phyloP scores from a whole-genome alignment of 1,284 basidiomycete genomes.

The Ceratobasidium sp. region DNA sequence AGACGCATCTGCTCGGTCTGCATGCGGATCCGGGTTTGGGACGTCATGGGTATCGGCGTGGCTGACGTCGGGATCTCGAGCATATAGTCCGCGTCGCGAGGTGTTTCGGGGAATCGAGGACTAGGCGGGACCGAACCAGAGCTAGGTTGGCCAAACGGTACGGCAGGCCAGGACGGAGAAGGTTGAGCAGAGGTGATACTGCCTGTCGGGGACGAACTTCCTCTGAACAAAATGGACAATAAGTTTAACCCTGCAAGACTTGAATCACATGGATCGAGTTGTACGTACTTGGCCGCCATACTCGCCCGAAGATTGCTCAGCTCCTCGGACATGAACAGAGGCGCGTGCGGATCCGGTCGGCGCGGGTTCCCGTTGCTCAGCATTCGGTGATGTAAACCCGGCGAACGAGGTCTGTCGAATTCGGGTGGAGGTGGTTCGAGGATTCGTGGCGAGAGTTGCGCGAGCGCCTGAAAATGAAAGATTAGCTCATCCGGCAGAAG shows the following conservation, averaged over 20 bases:
- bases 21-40: constrained; percentile 31
- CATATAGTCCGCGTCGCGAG: neutral
- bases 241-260: too few relatives aligned
- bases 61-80: neutral
- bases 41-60: constrained; percentile 13
- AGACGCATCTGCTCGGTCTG: constrained; percentile 37
- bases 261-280: neutral
- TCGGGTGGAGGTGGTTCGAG: constrained; percentile 34
- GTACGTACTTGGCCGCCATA: constrained; percentile 30
- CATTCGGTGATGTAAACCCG: constrained; percentile 32
- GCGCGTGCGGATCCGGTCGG: constrained; percentile 33
- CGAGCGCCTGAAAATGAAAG: constrained; percentile 36
- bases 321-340: constrained; percentile 41
- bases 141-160: constrained; percentile 14
- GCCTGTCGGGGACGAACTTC: constrained; percentile 21
- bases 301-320: constrained; percentile 36
- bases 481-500: neutral
- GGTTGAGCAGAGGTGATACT: neutral
- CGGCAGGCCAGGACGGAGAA: constrained; percentile 25
- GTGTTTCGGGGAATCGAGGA: constrained; percentile 1
- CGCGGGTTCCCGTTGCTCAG: constrained; percentile 8
- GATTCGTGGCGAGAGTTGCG: constrained; percentile 43
- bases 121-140: neutral
- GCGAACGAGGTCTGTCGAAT: constrained; percentile 32
- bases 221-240: neutral